Conservation (phyloP, 192 early-diverging fungal species). For the Coemansia sp. region DNA sequence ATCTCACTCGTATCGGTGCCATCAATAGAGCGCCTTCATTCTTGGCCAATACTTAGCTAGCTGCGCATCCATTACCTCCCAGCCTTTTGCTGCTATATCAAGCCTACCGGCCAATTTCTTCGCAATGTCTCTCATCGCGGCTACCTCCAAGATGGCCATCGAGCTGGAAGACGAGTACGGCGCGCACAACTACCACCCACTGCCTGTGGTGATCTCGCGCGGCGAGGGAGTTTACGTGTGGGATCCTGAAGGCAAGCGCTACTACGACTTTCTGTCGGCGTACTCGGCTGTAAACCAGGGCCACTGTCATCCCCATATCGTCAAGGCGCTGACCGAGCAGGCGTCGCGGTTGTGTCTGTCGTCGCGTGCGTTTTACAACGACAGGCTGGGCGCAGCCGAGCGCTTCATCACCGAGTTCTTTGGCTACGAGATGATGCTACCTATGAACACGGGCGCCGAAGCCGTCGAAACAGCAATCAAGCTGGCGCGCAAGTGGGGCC, state of each 20-base stretch:
- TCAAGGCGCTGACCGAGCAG: constrained; percentile 86
- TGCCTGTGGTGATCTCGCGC: constrained; percentile 86
- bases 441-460: constrained; percentile 99
- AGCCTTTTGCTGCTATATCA: too few relatives aligned
- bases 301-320: constrained; percentile 94
- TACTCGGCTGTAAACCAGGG: constrained; percentile 82
- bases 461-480: constrained; percentile 99
- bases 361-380: constrained; percentile 97
- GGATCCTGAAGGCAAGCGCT: constrained; percentile 83
- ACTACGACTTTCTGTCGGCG: constrained; percentile 77
- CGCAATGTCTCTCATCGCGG: constrained; percentile 5
- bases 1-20: too few relatives aligned
- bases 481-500: constrained; percentile 95
- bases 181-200: constrained; percentile 98
- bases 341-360: constrained; percentile 77
- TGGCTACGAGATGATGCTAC: constrained; percentile 95
- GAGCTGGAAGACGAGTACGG: constrained; percentile 79
- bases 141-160: constrained; percentile 53
- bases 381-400: constrained; percentile 84
- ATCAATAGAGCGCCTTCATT: too few relatives aligned
- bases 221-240: constrained; percentile 88
- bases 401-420: constrained; percentile 92
- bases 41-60: too few relatives aligned
- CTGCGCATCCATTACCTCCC: too few relatives aligned
- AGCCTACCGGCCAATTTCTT: neutral